Evolutionary conservation across 129 eudicot species (phyloP), one percentile per base, ranked within the genome.

Genomic region (Ambrosia trifida): DNA sequence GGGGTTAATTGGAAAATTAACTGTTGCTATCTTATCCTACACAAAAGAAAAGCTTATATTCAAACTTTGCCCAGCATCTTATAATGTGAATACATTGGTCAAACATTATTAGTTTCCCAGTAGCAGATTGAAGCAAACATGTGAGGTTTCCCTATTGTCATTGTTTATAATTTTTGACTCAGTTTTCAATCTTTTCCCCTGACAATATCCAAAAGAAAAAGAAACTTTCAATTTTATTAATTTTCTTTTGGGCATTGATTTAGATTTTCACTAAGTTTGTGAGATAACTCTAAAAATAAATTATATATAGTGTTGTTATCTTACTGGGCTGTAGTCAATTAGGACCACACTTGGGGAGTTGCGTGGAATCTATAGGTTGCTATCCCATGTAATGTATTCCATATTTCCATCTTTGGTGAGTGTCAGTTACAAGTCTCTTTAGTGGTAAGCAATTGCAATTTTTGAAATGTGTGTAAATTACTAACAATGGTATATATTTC

Each of bases 81-180:
- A 24, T 1, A 24, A 24, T 24, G 28, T 24, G 28, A 24, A 24
- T 24, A 24, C 28, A 24, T 24, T 24, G 28, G 28, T 24, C 28
- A 24, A 24, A 24, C 28, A 24, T 24, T 24, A 24, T 24, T 0
- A 24, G 28, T 0, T 24, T 24, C 28, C 28, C 28, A 24, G 28
- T 24, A 24, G 28, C 28, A 68, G 60, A 50, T 53, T 68, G 61
- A n/a, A 52, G 47, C 47, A 41, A 40, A 38, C 79, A 74, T 52
- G 79, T 74, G 66, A 53, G 65, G 63, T 45, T 74, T 41, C 17
- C 43, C 38, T 41, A 46, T 36, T 49, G 66, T 58, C 16, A 44
- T 72, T 59, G 24, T 72, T 16, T 18, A 59, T 45, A 44, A 58
- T 31, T 43, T 72, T 45, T 72, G 36, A 53, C 43, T 38, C 19